Percentiles rank a stretch among this genome's conserved stretches.
phyloP scores from a whole-genome alignment of 768 basidiomycete genomes.

The Russula virescens region DNA sequence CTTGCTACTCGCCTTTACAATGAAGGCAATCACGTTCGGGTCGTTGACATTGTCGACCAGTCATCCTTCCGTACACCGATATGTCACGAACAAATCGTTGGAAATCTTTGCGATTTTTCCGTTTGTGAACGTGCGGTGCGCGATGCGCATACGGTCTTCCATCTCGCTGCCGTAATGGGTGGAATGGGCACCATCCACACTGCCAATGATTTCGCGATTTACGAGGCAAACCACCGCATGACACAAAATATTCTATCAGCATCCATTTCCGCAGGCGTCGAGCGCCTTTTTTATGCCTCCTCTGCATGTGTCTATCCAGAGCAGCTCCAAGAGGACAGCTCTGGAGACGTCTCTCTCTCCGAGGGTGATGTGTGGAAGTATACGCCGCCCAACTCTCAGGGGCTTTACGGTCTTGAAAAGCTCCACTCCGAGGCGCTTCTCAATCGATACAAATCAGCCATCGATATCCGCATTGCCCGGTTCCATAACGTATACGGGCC shows the following conservation, averaged over 20 bases:
- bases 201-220: conserved; percentile 45
- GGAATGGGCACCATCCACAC: conserved; percentile 59
- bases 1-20: no score
- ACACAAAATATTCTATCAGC: conserved; percentile 43
- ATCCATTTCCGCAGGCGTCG: conserved; percentile 35
- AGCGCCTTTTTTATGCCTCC: conserved; percentile 48
- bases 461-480: conserved; percentile 35
- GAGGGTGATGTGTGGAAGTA: no score
- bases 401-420: no score
- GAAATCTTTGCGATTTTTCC: no score
- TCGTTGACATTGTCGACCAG: no score
- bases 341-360: background rate
- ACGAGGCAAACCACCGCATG: conserved; percentile 45
- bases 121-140: no score
- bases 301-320: conserved; percentile 56
- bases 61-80: no score
- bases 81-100: no score
- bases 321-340: conserved; percentile 33
- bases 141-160: conserved; percentile 37
- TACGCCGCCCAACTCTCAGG: no score
- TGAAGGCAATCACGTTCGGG: no score
- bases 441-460: no score
- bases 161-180: conserved; percentile 45
- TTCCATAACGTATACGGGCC: conserved; percentile 60
- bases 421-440: no score